Evolutionary conservation across 208 protist species (phyloP).

Genomic region (Wallacemonas sp.): DNA sequence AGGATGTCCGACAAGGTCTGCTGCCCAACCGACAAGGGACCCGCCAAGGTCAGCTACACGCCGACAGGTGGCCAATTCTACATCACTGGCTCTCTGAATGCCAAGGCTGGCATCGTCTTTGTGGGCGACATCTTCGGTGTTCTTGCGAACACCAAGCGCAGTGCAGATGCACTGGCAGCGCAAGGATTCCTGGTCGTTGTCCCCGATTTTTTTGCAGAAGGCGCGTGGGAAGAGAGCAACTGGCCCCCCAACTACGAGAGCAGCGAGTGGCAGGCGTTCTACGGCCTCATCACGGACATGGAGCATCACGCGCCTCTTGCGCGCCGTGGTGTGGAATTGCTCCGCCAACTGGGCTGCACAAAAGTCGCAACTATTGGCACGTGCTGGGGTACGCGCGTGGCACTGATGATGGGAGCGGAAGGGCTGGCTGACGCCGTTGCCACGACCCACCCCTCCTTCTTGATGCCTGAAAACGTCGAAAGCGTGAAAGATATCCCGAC

Average conservation of each 20-base stretch:
- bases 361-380: constrained; percentile 45
- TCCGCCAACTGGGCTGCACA: constrained; percentile 34
- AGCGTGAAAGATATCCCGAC: constrained; percentile 20
- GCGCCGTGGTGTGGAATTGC: constrained; percentile 26
- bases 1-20: constrained; percentile 31
- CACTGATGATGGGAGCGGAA: constrained; percentile 21
- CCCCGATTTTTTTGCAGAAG: constrained; percentile 50
- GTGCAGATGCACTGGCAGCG: constrained; percentile 39
- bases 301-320: constrained; percentile 18
- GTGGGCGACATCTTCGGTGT: constrained; percentile 61
- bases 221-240: constrained; percentile 24
- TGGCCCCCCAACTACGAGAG: constrained; percentile 29
- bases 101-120: constrained; percentile 43
- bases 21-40: constrained; percentile 41
- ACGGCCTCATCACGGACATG: constrained; percentile 13
- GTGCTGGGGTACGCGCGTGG: constrained; percentile 52
- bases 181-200: constrained; percentile 49
- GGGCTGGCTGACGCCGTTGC: constrained; percentile 27
- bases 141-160: constrained; percentile 37
- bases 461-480: constrained; percentile 8
- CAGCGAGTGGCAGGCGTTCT: constrained; percentile 28
- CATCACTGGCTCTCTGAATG: constrained; percentile 30
- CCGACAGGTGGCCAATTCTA: constrained; percentile 37
- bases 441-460: constrained; percentile 37
- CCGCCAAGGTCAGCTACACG: constrained; percentile 15